Base-by-base conservation (phyloP, 345 rosid genomes). In the Populus euphratica region DNA sequence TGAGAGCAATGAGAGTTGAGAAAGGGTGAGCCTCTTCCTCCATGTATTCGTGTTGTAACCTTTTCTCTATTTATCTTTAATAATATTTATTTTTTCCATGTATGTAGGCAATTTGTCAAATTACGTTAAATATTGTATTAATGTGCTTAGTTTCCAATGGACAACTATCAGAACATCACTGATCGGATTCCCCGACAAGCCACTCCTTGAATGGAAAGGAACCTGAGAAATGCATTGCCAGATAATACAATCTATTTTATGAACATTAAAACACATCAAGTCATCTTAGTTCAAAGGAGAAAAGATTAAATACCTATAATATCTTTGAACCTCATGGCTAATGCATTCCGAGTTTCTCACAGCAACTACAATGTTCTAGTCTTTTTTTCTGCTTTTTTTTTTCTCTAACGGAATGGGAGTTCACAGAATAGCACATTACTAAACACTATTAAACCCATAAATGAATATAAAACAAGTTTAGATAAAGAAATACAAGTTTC, bases 111-210 rank as follows among this genome's bases (percentile, higher is more conserved):
- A 31, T 31, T 31, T 31, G 0, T 2, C 4, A 3, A 31, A 31
- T 4, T 0, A 31, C 0, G 33, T 31, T 31, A 31, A 3, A 31
- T 31, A 31, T 31, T 31, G 0, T 31, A 0, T 31, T 0, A 31
- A 0, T 3, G 4, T 31, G 4, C 4, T 31, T 2, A 2, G 4
- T 0, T 0, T 31, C 4, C 4, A 31, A 31, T 31, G 4, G 0
- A 0, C 33, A 31, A 31, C 4, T 0, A 31, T 31, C 0, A 31
- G 0, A 3, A 31, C 4, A 31, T 31, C 0, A 3, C 0, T 0
- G 0, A 4, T 3, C 0, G 0, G 33, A 31, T 31, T 31, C 0
- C 33, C 0, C 33, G 3, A 31, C 0, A 31, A 27, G 29, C 1
- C 29, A 52, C 8, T 52, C n/a, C 59, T 52, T 18, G 6, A 52